Evolutionary conservation across 2,329 filamentous ascomycete genomes (phyloP).

Genomic region (Catunica adiposa): DNA sequence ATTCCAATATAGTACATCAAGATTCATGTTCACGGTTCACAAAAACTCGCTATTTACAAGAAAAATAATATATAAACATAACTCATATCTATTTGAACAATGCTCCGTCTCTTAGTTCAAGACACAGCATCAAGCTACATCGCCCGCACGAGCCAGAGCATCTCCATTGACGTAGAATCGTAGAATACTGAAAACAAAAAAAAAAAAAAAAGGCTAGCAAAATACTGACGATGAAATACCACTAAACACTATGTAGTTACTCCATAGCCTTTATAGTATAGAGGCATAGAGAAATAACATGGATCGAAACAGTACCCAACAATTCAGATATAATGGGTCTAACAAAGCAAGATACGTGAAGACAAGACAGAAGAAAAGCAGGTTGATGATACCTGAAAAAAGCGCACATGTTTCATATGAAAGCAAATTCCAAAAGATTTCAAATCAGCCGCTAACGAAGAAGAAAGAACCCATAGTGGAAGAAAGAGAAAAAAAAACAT

Average conservation of each 20-base stretch:
- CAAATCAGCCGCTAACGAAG: not conserved
- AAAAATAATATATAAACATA: not conserved
- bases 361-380: not conserved
- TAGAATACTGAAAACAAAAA: not conserved
- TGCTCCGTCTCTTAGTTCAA: slow-evolving; percentile 2
- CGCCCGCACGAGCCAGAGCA: slow-evolving; percentile 1
- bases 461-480: slow-evolving; percentile 3
- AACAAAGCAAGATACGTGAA: not conserved
- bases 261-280: too few relatives aligned
- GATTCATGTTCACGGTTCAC: too few relatives aligned
- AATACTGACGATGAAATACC: too few relatives aligned
- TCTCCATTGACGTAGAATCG: not conserved
- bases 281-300: too few relatives aligned
- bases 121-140: not conserved
- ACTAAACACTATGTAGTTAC: too few relatives aligned
- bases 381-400: not conserved
- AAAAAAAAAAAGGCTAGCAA: not conserved
- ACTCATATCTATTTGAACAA: not conserved
- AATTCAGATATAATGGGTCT: too few relatives aligned
- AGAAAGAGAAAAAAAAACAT: slow-evolving; percentile 11
- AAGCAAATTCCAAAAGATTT: not conserved
- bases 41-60: not conserved
- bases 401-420: not conserved
- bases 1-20: too few relatives aligned
- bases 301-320: too few relatives aligned